These are phyloP conservation scores for Melastoma candidum DNA, from an alignment of 441 rosid species.

Conservation along the genomic window DNA sequence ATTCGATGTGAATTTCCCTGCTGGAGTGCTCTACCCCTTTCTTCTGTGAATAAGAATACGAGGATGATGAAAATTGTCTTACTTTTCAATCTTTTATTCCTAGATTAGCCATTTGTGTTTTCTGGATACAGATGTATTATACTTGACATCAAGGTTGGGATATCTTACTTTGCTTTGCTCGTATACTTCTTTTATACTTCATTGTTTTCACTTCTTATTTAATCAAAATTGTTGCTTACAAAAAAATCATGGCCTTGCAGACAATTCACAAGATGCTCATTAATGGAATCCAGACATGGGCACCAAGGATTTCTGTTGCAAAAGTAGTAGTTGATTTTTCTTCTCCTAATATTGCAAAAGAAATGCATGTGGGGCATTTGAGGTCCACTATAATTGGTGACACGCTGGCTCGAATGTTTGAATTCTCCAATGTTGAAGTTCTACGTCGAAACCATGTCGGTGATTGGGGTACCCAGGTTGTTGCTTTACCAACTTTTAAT, in stretches of 20 bases:
- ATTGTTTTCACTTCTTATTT: constrained; percentile 12
- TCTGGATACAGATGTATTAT: too few relatives aligned
- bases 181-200: background rate
- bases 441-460: constrained; percentile 97
- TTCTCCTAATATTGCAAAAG: constrained; percentile 94
- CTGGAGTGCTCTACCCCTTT: too few relatives aligned
- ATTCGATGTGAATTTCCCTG: too few relatives aligned
- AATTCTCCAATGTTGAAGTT: constrained; percentile 77
- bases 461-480: constrained; percentile 98
- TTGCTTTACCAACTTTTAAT: background rate
- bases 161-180: background rate
- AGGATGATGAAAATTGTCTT: too few relatives aligned
- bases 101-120: too few relatives aligned
- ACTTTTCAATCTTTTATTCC: too few relatives aligned
- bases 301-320: constrained; percentile 48
- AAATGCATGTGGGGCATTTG: constrained; percentile 95
- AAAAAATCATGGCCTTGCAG: constrained; percentile 23
- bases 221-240: background rate
- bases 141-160: too few relatives aligned
- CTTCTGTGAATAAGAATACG: too few relatives aligned
- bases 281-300: constrained; percentile 71
- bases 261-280: constrained; percentile 68
- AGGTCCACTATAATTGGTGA: constrained; percentile 95
- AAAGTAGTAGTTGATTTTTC: constrained; percentile 89
- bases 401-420: constrained; percentile 84